Evolutionary conservation across 805 yeast species (phyloP), one percentile per base, ranked within the genome.

Genomic region (Hemisphaericaspora nanyangensis): DNA sequence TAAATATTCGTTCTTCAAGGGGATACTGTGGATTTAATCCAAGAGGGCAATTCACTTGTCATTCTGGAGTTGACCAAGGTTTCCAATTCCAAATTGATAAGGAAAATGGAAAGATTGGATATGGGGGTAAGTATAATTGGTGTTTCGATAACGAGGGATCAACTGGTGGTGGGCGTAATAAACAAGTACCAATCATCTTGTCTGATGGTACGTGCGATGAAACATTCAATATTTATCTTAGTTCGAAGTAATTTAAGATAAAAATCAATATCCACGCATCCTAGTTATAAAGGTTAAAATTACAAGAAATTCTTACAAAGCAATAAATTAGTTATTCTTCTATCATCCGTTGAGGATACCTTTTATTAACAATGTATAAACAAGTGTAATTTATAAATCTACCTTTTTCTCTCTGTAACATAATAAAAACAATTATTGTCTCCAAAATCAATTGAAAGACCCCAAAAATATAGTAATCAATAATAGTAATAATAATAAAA

Each of bases 81-180:
- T 46, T 30, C 38, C 89, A 84, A 52, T 85, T 85, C 55, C 76
- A 73, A 33, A 64, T 67, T 26, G 65, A 61, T 12, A 62, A 70
- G 1, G 8, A 8, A 3, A 3, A 8, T 3, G 66, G 72, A 4
- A 54, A 52, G 18, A 49, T 86, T 7, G 72, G 77, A 3, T 82
- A 76, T 53, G 86, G 87, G 4, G 90, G 89, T 3, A 65, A 65
- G 13, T 60, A 61, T 17, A 54, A 65, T 20, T 84, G 95, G 89
- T 74, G 82, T 41, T 77, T 85, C 28, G 49, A 45, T 22, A 31
- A 55, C 16, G 74, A 72, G 2, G 59, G 55, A 7, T 37, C 43
- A n/a, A 50, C 48, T 36, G 59, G 59, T 3, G 48, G 47, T 26
- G 61, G 61, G 4, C 49, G 46, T 38, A 51, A 44, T 27, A 40